Evolutionary conservation across 768 basidiomycete species (phyloP), one percentile per base, ranked within the genome.

Genomic region (Suillus variegatus): DNA sequence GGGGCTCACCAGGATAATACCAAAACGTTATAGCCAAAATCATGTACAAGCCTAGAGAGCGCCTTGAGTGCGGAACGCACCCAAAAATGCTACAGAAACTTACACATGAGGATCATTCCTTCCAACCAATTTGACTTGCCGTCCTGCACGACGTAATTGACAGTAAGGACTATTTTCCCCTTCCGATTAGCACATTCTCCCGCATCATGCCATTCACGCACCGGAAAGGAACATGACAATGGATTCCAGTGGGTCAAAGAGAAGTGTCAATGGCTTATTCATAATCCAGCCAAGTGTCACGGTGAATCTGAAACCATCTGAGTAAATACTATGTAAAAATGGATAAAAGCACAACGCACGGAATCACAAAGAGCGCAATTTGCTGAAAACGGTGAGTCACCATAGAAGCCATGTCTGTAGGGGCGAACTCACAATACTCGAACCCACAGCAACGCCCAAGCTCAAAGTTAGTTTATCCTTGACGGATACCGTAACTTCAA

Each of bases 111-210:
- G 62, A 93, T 88, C 70, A 88, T 76, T 25, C 93, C 94, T 76
- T 97, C 94, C n/a, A 97, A 82, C 88, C 95, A 97, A 75, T 96
- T 97, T 38, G 90, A 92, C 73, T 87, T 91, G 18, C 94, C 94
- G 69, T 97, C 96, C 57, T 87, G 85, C 6, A 96, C 85, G 25
- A 91, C 88, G 71, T 92, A 93, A 72, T 91, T 93, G 76, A 97
- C 93, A 6, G 92, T 92, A 68, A 93, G 80, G 9, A 93, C 89
- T 90, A 64, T 43, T 20, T 60, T 43, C 10, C 6, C 32, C 35
- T 55, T 36, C 35, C 6, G 1, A 32, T 60, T 13, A 43, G 58
- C 20, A 28, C 3, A 1, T 32, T 60, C 12, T 43, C 18, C 18
- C 3, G 32, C 12, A n/a, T 55, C 12, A 36, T 13, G 0, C 20